phyloP scores from a whole-genome alignment of 2,329 filamentous ascomycete genomes.

The Amphichorda felina region DNA sequence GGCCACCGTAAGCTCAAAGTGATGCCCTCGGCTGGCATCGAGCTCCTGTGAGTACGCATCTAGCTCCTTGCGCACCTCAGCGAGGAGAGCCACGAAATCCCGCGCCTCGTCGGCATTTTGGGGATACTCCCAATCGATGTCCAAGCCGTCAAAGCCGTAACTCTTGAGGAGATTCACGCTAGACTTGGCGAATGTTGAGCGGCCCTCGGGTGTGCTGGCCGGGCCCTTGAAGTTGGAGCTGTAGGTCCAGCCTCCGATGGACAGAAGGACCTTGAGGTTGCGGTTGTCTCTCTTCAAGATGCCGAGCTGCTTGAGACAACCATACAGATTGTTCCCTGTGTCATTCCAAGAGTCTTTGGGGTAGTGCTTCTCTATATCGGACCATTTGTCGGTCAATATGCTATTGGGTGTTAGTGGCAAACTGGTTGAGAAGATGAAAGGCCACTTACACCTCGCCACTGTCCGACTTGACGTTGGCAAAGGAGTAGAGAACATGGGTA shows the following conservation, averaged over 20 bases:
- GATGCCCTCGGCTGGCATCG: slow-evolving; percentile 22
- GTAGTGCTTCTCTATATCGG: slow-evolving; percentile 63
- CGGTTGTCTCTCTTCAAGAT: slow-evolving; percentile 72
- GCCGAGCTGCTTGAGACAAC: slow-evolving; percentile 80
- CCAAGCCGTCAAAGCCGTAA: slow-evolving; percentile 64
- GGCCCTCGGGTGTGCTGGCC: slow-evolving; percentile 57
- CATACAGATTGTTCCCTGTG: slow-evolving; percentile 69
- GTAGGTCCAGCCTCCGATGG: slow-evolving; percentile 90
- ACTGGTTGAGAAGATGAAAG: background rate
- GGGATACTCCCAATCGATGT: slow-evolving; percentile 61
- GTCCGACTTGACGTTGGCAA: slow-evolving; percentile 73
- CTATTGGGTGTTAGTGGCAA: background rate
- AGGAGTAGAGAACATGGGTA: slow-evolving; percentile 83
- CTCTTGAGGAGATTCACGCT: slow-evolving; percentile 69
- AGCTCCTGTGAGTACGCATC: slow-evolving; percentile 41
- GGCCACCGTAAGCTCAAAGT: slow-evolving; percentile 54
- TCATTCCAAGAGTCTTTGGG: slow-evolving; percentile 61
- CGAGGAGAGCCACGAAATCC: slow-evolving; percentile 47
- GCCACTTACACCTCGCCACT: slow-evolving; percentile 60
- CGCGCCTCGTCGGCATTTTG: slow-evolving; percentile 39
- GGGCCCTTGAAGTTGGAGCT: slow-evolving; percentile 70
- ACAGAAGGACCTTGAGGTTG: slow-evolving; percentile 74
- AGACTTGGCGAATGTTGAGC: slow-evolving; percentile 58
- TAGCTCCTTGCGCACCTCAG: slow-evolving; percentile 42
- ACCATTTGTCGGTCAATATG: slow-evolving; percentile 36